Evolutionary conservation across 495 filamentous ascomycete species (phyloP), one percentile per base, ranked within the genome.

Genomic region (Monascus purpureus): DNA sequence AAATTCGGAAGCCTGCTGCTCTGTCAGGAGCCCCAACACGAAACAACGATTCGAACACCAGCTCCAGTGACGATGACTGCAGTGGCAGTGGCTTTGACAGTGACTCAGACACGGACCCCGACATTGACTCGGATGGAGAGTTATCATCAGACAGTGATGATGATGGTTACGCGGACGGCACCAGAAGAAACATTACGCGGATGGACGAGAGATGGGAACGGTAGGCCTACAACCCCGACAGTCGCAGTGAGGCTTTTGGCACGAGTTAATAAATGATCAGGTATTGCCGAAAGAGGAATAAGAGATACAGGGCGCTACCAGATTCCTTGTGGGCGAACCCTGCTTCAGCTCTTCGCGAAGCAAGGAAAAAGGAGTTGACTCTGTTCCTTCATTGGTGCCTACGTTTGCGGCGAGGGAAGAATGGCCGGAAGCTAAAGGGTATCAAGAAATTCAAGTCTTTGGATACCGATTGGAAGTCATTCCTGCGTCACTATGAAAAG

Each of bases 381-480:
- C n/a, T n/a, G n/a, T n/a, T n/a, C n/a, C n/a, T n/a, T n/a, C n/a
- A n/a, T n/a, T n/a, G n/a, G n/a, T n/a, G n/a, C n/a, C n/a, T n/a
- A n/a, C n/a, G n/a, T n/a, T n/a, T n/a, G n/a, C n/a, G n/a, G n/a
- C n/a, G n/a, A n/a, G n/a, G n/a, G n/a, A n/a, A n/a, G n/a, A n/a
- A n/a, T n/a, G n/a, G n/a, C n/a, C n/a, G n/a, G n/a, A n/a, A n/a
- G n/a, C n/a, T n/a, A n/a, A n/a, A n/a, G n/a, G n/a, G n/a, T n/a
- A n/a, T 27, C 26, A 28, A 28, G 26, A 28, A 28, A 28, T 28
- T 13, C 13, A 28, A 13, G 6, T 28, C 26, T 28, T 13, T 28
- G 12, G 20, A 37, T 13, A 26, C 35, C 6, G 8, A 37, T 17
- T 37, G 35, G 35, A 37, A 37, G 28, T 25, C 15, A 13, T 37